phyloP scores from a whole-genome alignment of 352 stramenopile genomes.

The Globisporangium mamillatum region DNA sequence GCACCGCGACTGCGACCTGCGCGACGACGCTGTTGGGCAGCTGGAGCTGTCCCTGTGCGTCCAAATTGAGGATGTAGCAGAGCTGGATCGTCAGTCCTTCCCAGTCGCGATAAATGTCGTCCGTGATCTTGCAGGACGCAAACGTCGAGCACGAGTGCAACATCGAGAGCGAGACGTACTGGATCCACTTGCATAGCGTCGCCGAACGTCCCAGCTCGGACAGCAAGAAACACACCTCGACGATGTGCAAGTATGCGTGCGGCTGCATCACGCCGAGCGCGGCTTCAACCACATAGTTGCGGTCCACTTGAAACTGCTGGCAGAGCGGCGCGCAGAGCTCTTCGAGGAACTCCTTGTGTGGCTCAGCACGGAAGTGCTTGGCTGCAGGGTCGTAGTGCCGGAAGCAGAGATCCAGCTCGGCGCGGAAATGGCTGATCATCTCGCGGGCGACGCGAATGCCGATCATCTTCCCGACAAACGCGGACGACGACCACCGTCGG shows the following conservation, averaged over 20 bases:
- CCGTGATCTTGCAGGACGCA: conserved; percentile 66
- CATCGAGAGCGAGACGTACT: conserved; percentile 80
- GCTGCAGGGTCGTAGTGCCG: conserved; percentile 26
- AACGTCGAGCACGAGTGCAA: conserved; percentile 78
- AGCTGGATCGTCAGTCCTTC: conserved; percentile 80
- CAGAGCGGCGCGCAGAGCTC: conserved; percentile 73
- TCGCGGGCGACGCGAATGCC: conserved; percentile 77
- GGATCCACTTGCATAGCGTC: conserved; percentile 75
- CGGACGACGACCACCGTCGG: conserved; percentile 77
- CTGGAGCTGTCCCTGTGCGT: conserved; percentile 51
- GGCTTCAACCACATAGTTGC: conserved; percentile 75
- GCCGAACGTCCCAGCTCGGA: conserved; percentile 49
- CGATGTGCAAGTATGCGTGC: conserved; percentile 79
- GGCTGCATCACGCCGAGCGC: conserved; percentile 77
- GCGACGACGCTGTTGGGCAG: conserved; percentile 51
- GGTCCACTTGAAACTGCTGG: conserved; percentile 76
- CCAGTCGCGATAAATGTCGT: conserved; percentile 82
- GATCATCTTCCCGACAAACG: conserved; percentile 87
- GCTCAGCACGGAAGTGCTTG: conserved; percentile 24
- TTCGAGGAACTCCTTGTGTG: conserved; percentile 65
- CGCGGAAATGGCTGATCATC: conserved; percentile 84
- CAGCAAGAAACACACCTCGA: conserved; percentile 78
- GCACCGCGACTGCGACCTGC: conserved; percentile 63
- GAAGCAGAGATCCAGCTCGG: conserved; percentile 51
- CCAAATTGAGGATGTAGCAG: conserved; percentile 71